Conservation (phyloP, 148 eudicot species). For the Arctostaphylos glauca region DNA sequence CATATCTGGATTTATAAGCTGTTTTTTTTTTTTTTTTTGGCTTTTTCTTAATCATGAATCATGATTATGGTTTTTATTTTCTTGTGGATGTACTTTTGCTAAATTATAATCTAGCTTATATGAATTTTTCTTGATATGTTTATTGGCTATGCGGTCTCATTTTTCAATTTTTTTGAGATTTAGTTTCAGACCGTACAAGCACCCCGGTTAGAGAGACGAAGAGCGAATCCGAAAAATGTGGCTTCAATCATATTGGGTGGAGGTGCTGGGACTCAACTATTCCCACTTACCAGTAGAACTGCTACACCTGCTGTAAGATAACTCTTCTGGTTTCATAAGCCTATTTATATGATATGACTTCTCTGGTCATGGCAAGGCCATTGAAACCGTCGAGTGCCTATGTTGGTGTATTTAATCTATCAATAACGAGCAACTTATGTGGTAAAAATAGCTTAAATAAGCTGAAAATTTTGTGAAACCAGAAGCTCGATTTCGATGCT, state of each 20-base stretch:
- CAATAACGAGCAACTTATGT: neutral
- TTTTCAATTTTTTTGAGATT: neutral
- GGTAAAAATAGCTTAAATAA: neutral
- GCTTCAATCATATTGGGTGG: conserved; percentile 89
- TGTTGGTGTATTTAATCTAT: no score
- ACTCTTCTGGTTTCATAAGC: conserved; percentile 2
- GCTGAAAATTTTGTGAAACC: neutral
- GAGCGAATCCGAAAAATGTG: conserved; percentile 65
- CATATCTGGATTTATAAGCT: neutral
- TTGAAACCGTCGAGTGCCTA: no score
- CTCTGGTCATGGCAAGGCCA: no score
- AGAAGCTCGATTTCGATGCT: neutral
- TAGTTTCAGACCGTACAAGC: conserved; percentile 45
- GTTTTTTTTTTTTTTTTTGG: neutral
- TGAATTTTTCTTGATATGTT: neutral
- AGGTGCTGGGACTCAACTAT: conserved; percentile 83
- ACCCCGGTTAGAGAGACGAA: conserved; percentile 41
- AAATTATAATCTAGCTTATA: neutral
- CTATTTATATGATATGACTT: neutral
- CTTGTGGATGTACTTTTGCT: neutral
- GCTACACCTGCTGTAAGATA: conserved; percentile 93
- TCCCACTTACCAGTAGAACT: conserved; percentile 85
- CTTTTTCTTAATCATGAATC: neutral
- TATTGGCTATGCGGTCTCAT: neutral
- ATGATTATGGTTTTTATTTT: neutral